Base-by-base conservation (phyloP, 2,329 filamentous ascomycete genomes). In the Neurospora sp. region DNA sequence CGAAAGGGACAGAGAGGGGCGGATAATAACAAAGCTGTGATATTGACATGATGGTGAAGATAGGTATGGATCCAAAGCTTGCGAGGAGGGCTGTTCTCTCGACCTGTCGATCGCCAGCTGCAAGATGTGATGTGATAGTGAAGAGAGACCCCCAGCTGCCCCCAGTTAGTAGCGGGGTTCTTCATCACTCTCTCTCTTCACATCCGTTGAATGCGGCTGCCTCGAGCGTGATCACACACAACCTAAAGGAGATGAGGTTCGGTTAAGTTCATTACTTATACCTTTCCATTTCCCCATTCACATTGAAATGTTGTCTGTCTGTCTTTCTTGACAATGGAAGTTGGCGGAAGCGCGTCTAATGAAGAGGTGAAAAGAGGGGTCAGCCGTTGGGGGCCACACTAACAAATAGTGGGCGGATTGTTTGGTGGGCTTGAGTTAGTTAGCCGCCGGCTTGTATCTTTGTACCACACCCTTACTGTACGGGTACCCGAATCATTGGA, bases 41-140 rank as follows among this genome's bases (percentile, higher is more conserved):
- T 69, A 11, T 68, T 65, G 41, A 75, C 72, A 67, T 66, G 46
- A 76, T 72, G 67, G 4, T 78, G 37, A 69, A 33, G 33, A 28
- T 28, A 28, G 28, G 28, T 28, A 28, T 28, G 28, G 28, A 28
- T 28, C 28, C 28, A 28, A 28, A 28, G 28, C 28, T 28, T 28
- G 28, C 28, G 28, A 28, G 28, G 28, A 33, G 33, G 33, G 6
- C 33, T 33, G 33, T 6, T 33, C 33, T 36, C 33, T 0, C 33
- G 33, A 36, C 46, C 52, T 62, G 52, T 62, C 52, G 52, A 62
- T 62, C 52, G 52, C 15, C 52, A 62, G 28, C 52, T 62, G 52
- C 52, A 62, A 62, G 52, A 62, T 36, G 52, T 62, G 52, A 62
- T 62, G 52, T 62, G 52, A 62, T 36, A 62, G 52, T 62, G 52